phyloP scores from a whole-genome alignment of 345 rosid genomes.

The Hibiscus trionum region DNA sequence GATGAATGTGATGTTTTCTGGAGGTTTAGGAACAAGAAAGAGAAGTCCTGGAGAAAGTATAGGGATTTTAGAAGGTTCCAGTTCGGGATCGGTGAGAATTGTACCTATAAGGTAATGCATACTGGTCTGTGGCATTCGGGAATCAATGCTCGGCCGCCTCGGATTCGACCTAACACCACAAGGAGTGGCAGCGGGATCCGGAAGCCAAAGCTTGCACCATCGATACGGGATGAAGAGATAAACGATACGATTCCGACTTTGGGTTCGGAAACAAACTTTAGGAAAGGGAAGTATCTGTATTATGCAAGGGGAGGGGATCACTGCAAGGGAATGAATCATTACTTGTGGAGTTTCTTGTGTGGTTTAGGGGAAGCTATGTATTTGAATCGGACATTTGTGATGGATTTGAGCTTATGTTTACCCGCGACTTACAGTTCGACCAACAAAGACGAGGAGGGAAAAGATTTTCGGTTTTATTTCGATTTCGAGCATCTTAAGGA shows the following conservation, averaged over 20 bases:
- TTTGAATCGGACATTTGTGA: no score
- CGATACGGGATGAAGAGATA: constrained; percentile 44
- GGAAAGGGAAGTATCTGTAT: no score
- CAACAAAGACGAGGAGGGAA: constrained; percentile 77
- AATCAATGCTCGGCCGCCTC: constrained; percentile 56
- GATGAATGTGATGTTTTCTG: constrained; percentile 84
- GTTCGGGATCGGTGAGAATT: constrained; percentile 53
- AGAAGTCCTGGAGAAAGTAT: constrained; percentile 91
- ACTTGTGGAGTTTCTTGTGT: no score
- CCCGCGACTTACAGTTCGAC: constrained; percentile 49
- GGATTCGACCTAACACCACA: constrained; percentile 21
- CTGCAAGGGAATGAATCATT: no score
- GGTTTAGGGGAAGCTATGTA: no score
- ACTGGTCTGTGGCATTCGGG: constrained; percentile 84
- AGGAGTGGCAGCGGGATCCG: constrained; percentile 8
- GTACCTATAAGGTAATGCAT: constrained; percentile 50
- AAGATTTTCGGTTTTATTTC: constrained; percentile 78
- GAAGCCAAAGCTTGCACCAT: constrained; percentile 20
- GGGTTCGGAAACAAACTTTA: constrained; percentile 32
- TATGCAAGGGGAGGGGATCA: no score
- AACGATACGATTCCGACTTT: constrained; percentile 54
- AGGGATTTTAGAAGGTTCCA: constrained; percentile 86
- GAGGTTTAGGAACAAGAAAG: constrained; percentile 88
- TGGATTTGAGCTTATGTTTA: constrained; percentile 7
- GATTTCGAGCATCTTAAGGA: constrained; percentile 92